These are phyloP conservation scores for Psidium friedrichsthalianum DNA, from an alignment of 345 rosid genomes.

Conservation along the genomic window DNA sequence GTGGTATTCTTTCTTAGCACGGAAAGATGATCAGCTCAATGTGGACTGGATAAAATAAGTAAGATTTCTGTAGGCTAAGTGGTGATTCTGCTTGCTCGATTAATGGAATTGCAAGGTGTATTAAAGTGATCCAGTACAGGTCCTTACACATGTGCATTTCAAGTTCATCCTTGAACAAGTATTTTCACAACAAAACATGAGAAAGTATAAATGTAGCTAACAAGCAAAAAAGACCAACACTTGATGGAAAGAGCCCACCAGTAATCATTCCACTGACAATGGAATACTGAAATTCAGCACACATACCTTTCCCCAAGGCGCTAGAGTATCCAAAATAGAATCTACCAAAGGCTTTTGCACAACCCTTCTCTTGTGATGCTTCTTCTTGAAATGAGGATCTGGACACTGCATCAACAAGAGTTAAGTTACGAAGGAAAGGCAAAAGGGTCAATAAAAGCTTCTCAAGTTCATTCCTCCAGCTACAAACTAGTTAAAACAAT, in stretches of 20 bases:
- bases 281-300: neutral
- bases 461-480: neutral
- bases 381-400: constrained; percentile 95
- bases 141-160: neutral
- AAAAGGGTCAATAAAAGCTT: no score
- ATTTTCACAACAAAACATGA: neutral
- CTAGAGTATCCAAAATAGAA: constrained; percentile 40
- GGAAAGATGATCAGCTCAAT: neutral
- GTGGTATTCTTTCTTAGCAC: neutral
- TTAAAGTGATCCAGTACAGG: neutral
- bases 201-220: neutral
- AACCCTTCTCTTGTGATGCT: constrained; percentile 88
- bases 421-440: neutral
- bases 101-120: neutral
- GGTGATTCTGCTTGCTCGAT: neutral
- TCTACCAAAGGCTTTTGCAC: constrained; percentile 69
- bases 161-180: neutral
- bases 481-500: neutral
- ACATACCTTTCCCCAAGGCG: constrained; percentile 70
- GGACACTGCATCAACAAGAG: constrained; percentile 51
- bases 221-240: neutral
- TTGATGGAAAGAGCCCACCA: neutral
- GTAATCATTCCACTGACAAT: neutral
- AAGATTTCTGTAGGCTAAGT: neutral
- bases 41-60: neutral